A percentile compares a stretch with the other conserved stretches of the same genome.
phyloP scores from a whole-genome alignment of 169 alveolate genomes.

The Plasmodium adleri region DNA sequence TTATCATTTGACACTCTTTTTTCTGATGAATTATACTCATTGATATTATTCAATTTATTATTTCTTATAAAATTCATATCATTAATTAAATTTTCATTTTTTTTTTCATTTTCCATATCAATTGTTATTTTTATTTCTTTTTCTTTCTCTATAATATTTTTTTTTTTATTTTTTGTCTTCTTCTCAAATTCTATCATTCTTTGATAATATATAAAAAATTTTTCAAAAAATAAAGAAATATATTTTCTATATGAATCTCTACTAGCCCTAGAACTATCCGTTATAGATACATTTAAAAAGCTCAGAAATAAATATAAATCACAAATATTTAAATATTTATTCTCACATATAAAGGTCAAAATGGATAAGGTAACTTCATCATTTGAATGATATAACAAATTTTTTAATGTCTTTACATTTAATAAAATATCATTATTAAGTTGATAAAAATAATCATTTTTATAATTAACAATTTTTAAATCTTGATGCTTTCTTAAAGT shows the following conservation, averaged over 20 bases:
- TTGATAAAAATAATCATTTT: slow-evolving; percentile 37
- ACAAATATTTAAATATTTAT: slow-evolving; percentile 70
- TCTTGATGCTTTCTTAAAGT: slow-evolving; percentile 45
- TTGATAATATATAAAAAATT: slow-evolving; percentile 67
- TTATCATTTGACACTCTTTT: too few species aligned
- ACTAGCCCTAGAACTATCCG: slow-evolving; percentile 47
- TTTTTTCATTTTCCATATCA: background rate
- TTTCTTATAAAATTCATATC: background rate
- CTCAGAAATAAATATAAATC: slow-evolving; percentile 56
- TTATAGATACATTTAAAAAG: slow-evolving; percentile 62
- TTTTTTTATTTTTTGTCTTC: background rate
- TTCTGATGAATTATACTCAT: too few species aligned
- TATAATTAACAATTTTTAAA: slow-evolving; percentile 46
- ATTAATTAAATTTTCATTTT: background rate
- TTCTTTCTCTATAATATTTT: too few species aligned
- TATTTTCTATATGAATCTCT: slow-evolving; percentile 72
- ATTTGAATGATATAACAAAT: slow-evolving; percentile 45
- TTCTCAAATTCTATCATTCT: slow-evolving; percentile 61
- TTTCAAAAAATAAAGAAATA: slow-evolving; percentile 55
- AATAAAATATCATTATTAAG: slow-evolving; percentile 36
- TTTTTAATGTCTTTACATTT: slow-evolving; percentile 45
- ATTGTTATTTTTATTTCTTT: background rate
- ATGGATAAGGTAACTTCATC: slow-evolving; percentile 62
- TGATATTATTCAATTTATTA: too few species aligned
- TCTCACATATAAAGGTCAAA: slow-evolving; percentile 72